These are phyloP conservation scores for Ceratocystis variospora DNA, from an alignment of 2,329 filamentous ascomycete genomes.

Conservation along the genomic window DNA sequence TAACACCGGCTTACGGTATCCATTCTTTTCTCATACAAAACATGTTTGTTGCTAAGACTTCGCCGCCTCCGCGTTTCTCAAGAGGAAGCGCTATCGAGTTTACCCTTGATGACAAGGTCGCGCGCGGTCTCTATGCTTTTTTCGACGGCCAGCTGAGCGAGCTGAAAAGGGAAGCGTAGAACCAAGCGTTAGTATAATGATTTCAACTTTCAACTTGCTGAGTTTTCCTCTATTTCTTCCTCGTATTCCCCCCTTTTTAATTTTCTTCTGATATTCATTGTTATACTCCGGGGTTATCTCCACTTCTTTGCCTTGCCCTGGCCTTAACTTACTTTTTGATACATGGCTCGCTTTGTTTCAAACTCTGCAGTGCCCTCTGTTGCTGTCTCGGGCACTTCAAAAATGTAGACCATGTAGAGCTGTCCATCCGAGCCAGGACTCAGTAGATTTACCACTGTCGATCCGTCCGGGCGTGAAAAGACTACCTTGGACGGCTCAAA, in stretches of 20 bases:
- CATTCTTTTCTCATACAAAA: neutral
- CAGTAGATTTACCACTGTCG: conserved; percentile 26
- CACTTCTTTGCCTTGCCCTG: neutral
- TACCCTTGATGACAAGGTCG: neutral
- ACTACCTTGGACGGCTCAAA: conserved; percentile 24
- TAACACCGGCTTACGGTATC: neutral
- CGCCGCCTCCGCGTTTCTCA: conserved; percentile 5
- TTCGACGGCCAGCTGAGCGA: neutral
- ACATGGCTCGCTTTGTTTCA: conserved; percentile 20
- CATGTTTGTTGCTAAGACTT: conserved; percentile 1
- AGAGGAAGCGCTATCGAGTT: neutral
- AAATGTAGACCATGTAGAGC: conserved; percentile 26
- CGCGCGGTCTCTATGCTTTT: neutral
- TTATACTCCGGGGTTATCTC: neutral
- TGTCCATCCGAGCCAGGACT: conserved; percentile 22
- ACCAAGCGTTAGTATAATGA: neutral
- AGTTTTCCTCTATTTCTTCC: neutral
- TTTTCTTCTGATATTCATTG: neutral
- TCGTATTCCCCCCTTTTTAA: neutral
- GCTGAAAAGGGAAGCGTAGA: neutral
- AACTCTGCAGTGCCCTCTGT: conserved; percentile 22
- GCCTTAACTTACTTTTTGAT: conserved; percentile 22
- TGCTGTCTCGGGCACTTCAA: conserved; percentile 24
- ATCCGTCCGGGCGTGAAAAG: conserved; percentile 25
- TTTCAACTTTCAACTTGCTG: neutral